Conservation (phyloP, 805 yeast species). For the Lipomyces spencermartinsiae region DNA sequence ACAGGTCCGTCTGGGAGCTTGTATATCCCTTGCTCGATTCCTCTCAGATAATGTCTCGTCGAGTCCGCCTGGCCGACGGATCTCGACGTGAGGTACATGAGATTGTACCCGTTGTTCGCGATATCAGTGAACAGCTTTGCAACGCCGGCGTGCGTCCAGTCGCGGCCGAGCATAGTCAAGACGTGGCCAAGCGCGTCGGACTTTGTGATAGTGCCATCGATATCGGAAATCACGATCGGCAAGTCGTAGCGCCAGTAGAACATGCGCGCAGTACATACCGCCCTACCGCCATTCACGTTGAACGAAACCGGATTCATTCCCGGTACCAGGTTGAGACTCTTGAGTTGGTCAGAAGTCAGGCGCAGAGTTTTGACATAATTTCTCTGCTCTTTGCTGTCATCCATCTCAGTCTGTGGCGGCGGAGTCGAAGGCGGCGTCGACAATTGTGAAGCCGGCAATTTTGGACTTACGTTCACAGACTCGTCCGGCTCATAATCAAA, state of each 20-base stretch:
- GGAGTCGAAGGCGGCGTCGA: conserved; percentile 30
- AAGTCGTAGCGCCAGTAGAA: conserved; percentile 82
- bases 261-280: conserved; percentile 73
- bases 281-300: conserved; percentile 81
- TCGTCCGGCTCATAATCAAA: conserved; percentile 37
- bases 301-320: conserved; percentile 84
- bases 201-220: conserved; percentile 97
- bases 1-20: conserved; percentile 90
- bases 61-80: conserved; percentile 95
- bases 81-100: conserved; percentile 91
- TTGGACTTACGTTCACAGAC: conserved; percentile 10
- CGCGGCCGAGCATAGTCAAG: conserved; percentile 88
- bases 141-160: conserved; percentile 98
- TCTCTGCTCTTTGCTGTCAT: conserved; percentile 38
- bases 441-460: conserved; percentile 12
- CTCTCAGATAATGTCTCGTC: conserved; percentile 80
- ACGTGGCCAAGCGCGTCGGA: conserved; percentile 98
- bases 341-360: conserved; percentile 87
- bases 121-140: conserved; percentile 92
- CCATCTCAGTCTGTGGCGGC: background rate
- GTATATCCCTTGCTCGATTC: conserved; percentile 72
- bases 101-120: conserved; percentile 83
- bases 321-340: conserved; percentile 68
- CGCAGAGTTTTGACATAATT: conserved; percentile 83
- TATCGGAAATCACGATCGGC: conserved; percentile 95